Evolutionary conservation across 2,329 filamentous ascomycete genomes (phyloP).

Genomic region (Microdochium paspali): DNA sequence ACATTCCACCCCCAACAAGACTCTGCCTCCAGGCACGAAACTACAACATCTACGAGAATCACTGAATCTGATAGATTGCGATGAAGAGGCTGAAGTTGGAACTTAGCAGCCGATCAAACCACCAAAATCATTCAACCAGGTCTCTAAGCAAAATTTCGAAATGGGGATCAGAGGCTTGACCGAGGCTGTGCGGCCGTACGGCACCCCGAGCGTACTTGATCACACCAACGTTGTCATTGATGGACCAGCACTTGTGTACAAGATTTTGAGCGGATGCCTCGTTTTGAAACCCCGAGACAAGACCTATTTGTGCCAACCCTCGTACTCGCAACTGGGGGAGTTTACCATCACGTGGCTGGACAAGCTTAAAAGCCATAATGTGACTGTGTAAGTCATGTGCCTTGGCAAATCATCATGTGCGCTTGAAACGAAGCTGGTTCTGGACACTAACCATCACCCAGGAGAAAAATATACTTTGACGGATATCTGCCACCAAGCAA

Average conservation of each 20-base stretch:
- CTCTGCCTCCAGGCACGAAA: too few relatives aligned
- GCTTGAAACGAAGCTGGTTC: conserved; percentile 9
- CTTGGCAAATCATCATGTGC: conserved; percentile 11
- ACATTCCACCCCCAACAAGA: too few relatives aligned
- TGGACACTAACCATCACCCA: conserved; percentile 20
- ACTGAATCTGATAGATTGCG: too few relatives aligned
- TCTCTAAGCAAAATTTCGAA: too few relatives aligned
- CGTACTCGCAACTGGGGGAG: conserved; percentile 53
- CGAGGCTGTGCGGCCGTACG: conserved; percentile 42
- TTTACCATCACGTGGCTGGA: conserved; percentile 55
- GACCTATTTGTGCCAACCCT: conserved; percentile 44
- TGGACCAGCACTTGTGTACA: conserved; percentile 69
- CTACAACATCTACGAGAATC: too few relatives aligned
- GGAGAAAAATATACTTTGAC: conserved; percentile 73
- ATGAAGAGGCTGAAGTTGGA: too few relatives aligned
- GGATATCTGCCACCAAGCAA: conserved; percentile 67
- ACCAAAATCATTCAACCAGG: too few relatives aligned
- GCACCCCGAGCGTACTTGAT: conserved; percentile 28
- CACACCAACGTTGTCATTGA: conserved; percentile 51
- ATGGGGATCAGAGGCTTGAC: conserved; percentile 55
- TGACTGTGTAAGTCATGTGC: conserved; percentile 52
- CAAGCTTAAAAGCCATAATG: conserved; percentile 40
- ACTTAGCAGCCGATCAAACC: too few relatives aligned
- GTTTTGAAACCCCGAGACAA: conserved; percentile 21
- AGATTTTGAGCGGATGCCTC: conserved; percentile 53